A percentile compares a stretch with the other conserved stretches of the same genome.
phyloP scores from a whole-genome alignment of 2,329 filamentous ascomycete species.

The Alternaria sp. region DNA sequence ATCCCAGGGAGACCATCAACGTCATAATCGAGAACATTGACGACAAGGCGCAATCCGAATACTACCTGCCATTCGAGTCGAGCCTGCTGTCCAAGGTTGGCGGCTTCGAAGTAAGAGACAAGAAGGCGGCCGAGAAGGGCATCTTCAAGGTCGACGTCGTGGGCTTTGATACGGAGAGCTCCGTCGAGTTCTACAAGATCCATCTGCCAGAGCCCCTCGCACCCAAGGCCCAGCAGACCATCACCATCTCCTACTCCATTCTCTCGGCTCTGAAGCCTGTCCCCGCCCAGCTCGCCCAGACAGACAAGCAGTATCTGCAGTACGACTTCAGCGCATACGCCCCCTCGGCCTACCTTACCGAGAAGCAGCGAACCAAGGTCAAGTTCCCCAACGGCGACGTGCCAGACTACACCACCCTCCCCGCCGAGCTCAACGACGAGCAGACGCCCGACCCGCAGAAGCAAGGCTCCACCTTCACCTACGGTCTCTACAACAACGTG shows the following conservation, averaged over 20 bases:
- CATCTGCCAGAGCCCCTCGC: conserved; percentile 78
- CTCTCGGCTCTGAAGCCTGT: conserved; percentile 82
- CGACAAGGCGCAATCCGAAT: conserved; percentile 81
- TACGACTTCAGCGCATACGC: conserved; percentile 88
- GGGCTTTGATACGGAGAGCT: conserved; percentile 62
- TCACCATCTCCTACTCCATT: conserved; percentile 85
- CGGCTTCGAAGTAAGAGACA: conserved; percentile 90
- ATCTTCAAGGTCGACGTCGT: conserved; percentile 75
- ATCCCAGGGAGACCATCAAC: conserved; percentile 89
- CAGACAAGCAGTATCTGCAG: conserved; percentile 84
- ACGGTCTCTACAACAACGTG: conserved; percentile 86
- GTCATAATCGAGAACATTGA: conserved; percentile 92
- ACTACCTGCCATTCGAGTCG: conserved; percentile 87
- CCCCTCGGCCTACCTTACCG: conserved; percentile 82
- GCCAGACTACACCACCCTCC: conserved; percentile 83
- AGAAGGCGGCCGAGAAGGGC: conserved; percentile 76
- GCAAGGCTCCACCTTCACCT: conserved; percentile 85
- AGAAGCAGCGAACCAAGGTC: conserved; percentile 97
- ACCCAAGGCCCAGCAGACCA: conserved; percentile 80
- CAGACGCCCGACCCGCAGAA: conserved; percentile 77
- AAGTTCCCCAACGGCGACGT: conserved; percentile 83
- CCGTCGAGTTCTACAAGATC: conserved; percentile 80
- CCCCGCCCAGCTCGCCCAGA: conserved; percentile 83
- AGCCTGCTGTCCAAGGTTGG: conserved; percentile 80
- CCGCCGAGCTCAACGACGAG: conserved; percentile 64